These are phyloP conservation scores for Trypanosoma melophagium DNA, from an alignment of 208 protist species.

Conservation along the genomic window DNA sequence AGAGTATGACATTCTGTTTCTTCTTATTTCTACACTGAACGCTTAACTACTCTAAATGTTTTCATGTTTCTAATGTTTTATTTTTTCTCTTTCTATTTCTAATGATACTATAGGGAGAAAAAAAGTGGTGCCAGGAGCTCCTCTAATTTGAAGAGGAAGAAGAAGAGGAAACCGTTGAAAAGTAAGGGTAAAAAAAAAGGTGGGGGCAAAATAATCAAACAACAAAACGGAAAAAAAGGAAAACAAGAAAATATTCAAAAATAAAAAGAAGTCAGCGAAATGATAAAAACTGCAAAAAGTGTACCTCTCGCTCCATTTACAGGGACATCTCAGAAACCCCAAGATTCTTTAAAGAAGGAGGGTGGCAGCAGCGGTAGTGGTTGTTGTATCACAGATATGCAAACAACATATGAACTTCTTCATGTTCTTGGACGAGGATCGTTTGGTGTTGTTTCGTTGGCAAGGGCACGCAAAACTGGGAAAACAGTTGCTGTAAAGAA, in stretches of 20 bases:
- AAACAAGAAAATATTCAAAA: too few species aligned
- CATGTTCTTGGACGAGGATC: slow-evolving; percentile 94
- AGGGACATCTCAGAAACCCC: neutral
- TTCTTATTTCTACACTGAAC: too few species aligned
- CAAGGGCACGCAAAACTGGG: slow-evolving; percentile 72
- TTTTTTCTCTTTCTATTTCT: too few species aligned
- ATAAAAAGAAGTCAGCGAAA: too few species aligned
- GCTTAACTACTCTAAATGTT: too few species aligned
- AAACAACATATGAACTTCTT: slow-evolving; percentile 58
- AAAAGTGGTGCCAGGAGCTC: neutral
- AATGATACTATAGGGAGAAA: neutral
- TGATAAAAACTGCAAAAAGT: too few species aligned
- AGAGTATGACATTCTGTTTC: too few species aligned
- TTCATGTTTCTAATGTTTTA: too few species aligned
- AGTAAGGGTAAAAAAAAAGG: neutral
- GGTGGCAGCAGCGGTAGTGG: neutral
- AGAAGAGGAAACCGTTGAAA: neutral
- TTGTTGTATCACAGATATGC: neutral
- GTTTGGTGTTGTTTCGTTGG: slow-evolving; percentile 97
- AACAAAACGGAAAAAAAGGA: too few species aligned
- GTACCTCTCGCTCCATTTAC: too few species aligned
- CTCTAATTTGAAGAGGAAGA: neutral
- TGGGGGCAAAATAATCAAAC: too few species aligned
- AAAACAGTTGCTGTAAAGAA: slow-evolving; percentile 97
- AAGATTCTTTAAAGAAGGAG: neutral